Conservation (phyloP, 2,329 filamentous ascomycete species). For the Aureobasidium leucospermi region DNA sequence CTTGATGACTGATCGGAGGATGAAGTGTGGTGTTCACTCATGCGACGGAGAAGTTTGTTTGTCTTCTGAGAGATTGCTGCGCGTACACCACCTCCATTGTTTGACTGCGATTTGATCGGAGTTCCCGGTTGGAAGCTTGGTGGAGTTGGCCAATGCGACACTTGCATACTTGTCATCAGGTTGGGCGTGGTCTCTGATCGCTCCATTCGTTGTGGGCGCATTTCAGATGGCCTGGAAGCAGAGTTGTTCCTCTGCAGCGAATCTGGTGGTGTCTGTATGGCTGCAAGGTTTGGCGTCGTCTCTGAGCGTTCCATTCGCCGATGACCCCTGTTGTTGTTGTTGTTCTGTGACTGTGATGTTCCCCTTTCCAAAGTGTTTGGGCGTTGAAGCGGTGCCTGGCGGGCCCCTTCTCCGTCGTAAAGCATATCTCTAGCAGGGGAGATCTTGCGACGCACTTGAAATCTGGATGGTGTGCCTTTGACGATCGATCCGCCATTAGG, state of each 20-base stretch:
- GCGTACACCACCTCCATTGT: neutral
- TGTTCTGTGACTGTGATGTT: neutral
- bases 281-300: constrained; percentile 1
- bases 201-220: neutral
- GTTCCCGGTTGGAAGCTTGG: neutral
- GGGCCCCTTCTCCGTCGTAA: constrained; percentile 19
- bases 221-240: neutral
- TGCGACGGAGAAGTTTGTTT: constrained; percentile 26
- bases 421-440: constrained; percentile 18
- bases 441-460: constrained; percentile 23
- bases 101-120: neutral
- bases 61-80: constrained; percentile 21
- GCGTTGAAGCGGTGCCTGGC: neutral
- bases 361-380: neutral
- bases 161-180: neutral
- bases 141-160: neutral
- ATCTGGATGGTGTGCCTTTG: constrained; percentile 29
- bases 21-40: constrained; percentile 20
- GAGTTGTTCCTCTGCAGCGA: neutral
- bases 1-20: neutral
- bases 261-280: neutral
- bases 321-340: neutral
- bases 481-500: constrained; percentile 28
- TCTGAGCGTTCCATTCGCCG: constrained; percentile 6
- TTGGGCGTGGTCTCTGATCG: constrained; percentile 5